A percentile compares a stretch with the other conserved stretches of the same genome.
These are phyloP conservation scores for Pezicula radicicola DNA, from an alignment of 2,329 filamentous ascomycete species.

Conservation along the genomic window DNA sequence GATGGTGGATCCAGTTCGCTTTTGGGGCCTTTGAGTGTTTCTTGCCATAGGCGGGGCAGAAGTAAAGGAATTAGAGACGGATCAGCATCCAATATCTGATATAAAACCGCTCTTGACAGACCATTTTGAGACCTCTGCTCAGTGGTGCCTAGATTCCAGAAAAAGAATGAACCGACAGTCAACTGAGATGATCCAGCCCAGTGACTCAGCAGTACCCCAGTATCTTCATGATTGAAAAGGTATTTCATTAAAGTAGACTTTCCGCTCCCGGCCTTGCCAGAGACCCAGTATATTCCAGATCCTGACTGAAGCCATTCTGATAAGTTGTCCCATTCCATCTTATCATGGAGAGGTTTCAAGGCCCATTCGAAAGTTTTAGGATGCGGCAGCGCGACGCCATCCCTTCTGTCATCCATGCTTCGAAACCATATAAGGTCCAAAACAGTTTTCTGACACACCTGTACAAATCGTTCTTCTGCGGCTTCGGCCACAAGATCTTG, in stretches of 20 bases:
- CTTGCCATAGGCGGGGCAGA: neutral
- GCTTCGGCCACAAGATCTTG: neutral
- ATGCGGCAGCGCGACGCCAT: slow-evolving; percentile 5
- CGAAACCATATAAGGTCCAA: neutral
- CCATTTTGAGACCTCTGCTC: slow-evolving; percentile 5
- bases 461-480: neutral
- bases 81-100: slow-evolving; percentile 1
- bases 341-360: slow-evolving; percentile 17
- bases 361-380: slow-evolving; percentile 35
- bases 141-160: slow-evolving; percentile 38
- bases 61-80: neutral
- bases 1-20: neutral
- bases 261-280: slow-evolving; percentile 41
- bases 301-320: slow-evolving; percentile 23
- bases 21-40: neutral
- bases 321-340: neutral
- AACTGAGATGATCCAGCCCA: slow-evolving; percentile 21
- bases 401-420: slow-evolving; percentile 5
- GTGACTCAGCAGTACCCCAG: slow-evolving; percentile 9
- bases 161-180: slow-evolving; percentile 38
- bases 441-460: neutral
- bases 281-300: slow-evolving; percentile 33
- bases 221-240: slow-evolving; percentile 24
- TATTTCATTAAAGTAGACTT: slow-evolving; percentile 45
- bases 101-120: slow-evolving; percentile 2